Conservation (phyloP, 768 basidiomycete species). For the Cubamyces sp. region DNA sequence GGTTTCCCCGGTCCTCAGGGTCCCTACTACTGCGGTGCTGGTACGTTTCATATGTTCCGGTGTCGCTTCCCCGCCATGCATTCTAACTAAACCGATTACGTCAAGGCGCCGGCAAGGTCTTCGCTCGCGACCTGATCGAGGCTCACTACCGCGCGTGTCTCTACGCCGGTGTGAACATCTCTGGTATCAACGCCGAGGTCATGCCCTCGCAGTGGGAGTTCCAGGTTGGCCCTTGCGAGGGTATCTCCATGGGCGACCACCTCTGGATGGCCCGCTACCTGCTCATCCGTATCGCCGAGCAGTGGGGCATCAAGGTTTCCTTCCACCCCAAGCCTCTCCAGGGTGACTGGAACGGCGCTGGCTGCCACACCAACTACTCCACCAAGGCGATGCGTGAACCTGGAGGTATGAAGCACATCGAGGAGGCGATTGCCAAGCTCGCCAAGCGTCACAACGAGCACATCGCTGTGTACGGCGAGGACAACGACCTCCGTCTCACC, state of each 20-base stretch:
- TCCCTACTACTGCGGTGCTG: slow-evolving; percentile 99
- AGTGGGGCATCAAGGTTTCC: slow-evolving; percentile 96
- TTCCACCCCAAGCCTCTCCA: slow-evolving; percentile 99
- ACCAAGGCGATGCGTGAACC: slow-evolving; percentile 93
- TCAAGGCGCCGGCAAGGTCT: slow-evolving; percentile 93
- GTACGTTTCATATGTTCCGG: slow-evolving; percentile 47
- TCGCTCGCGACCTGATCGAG: slow-evolving; percentile 97
- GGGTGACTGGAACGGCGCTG: slow-evolving; percentile 99
- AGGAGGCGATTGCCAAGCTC: slow-evolving; percentile 93
- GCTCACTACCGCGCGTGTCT: slow-evolving; percentile 98
- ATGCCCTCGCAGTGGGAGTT: slow-evolving; percentile 99
- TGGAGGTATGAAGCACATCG: slow-evolving; percentile 91
- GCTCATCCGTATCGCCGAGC: slow-evolving; percentile 93
- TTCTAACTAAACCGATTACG: slow-evolving; percentile 17
- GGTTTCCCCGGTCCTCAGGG: slow-evolving; percentile 99
- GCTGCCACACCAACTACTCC: slow-evolving; percentile 97
- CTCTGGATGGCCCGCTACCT: slow-evolving; percentile 99
- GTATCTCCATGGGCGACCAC: slow-evolving; percentile 98
- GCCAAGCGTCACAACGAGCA: slow-evolving; percentile 90
- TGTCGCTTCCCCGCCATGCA: slow-evolving; percentile 1
- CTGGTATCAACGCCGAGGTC: slow-evolving; percentile 99
- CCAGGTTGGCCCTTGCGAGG: slow-evolving; percentile 98
- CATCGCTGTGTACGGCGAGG: slow-evolving; percentile 97
- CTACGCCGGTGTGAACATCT: slow-evolving; percentile 95
- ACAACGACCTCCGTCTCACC: slow-evolving; percentile 95